Conservation (phyloP, 306 rosid genomes). For the Cucumis sativus region Cucumber_9930_V3 NC_026661.2:3083501-3084000, state of each 20-base stretch:
- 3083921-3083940: slow-evolving; percentile 8
- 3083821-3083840: slow-evolving; percentile 4
- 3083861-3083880: background rate
- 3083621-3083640: background rate
- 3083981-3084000: background rate
- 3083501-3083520: background rate
- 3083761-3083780: slow-evolving; percentile 6
- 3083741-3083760: slow-evolving; percentile 4
- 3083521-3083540: background rate
- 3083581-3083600: background rate
- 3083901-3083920: slow-evolving; percentile 6
- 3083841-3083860: slow-evolving; percentile 4
- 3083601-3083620: background rate
- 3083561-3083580: background rate
- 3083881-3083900: slow-evolving; percentile 1
- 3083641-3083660: background rate
- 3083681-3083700: background rate
- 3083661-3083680: background rate
- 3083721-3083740: slow-evolving; percentile 9
- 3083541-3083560: background rate
- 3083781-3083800: slow-evolving; percentile 3
- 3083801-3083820: slow-evolving; percentile 4
- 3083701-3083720: slow-evolving; percentile 3
- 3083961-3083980: background rate
- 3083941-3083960: slow-evolving; percentile 2